phyloP scores from a whole-genome alignment of 2,329 filamentous ascomycete species.

The Fusarium oligoseptatum region DNA sequence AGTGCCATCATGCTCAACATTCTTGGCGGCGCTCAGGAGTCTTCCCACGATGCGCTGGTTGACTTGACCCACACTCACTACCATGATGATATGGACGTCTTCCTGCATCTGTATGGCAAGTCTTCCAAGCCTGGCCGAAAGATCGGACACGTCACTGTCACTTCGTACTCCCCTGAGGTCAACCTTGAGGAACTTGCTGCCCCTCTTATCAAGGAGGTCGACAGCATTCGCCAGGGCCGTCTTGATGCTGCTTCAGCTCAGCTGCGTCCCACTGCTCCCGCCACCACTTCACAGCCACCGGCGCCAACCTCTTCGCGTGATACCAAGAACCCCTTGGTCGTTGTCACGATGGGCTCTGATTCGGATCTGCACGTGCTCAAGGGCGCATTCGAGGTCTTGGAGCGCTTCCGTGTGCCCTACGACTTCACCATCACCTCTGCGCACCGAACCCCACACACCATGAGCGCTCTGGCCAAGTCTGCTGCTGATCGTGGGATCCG shows the following conservation, averaged over 20 bases:
- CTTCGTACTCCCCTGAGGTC: slow-evolving; percentile 74
- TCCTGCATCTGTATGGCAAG: slow-evolving; percentile 93
- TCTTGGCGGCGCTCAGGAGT: slow-evolving; percentile 74
- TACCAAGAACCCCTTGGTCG: slow-evolving; percentile 68
- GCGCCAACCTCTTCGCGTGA: slow-evolving; percentile 40
- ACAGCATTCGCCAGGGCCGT: slow-evolving; percentile 69
- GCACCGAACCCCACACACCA: slow-evolving; percentile 78
- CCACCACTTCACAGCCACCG: slow-evolving; percentile 9
- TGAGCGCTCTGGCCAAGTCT: slow-evolving; percentile 75
- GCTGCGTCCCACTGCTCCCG: slow-evolving; percentile 51
- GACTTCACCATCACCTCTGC: slow-evolving; percentile 83
- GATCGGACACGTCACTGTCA: slow-evolving; percentile 93
- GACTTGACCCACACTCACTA: slow-evolving; percentile 60
- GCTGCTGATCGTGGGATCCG: slow-evolving; percentile 76
- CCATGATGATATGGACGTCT: slow-evolving; percentile 62
- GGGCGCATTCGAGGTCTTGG: slow-evolving; percentile 74
- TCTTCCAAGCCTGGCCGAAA: slow-evolving; percentile 88
- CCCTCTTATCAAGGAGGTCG: slow-evolving; percentile 75
- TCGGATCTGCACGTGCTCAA: slow-evolving; percentile 79
- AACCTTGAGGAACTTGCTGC: slow-evolving; percentile 72
- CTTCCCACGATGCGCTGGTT: slow-evolving; percentile 70
- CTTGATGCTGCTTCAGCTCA: slow-evolving; percentile 56
- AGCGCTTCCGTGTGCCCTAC: slow-evolving; percentile 79
- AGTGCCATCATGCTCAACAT: slow-evolving; percentile 85
- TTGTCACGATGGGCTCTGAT: slow-evolving; percentile 88